Base-by-base conservation (phyloP, 1,284 basidiomycete genomes). In the Apiotrichum gamsii region DNA sequence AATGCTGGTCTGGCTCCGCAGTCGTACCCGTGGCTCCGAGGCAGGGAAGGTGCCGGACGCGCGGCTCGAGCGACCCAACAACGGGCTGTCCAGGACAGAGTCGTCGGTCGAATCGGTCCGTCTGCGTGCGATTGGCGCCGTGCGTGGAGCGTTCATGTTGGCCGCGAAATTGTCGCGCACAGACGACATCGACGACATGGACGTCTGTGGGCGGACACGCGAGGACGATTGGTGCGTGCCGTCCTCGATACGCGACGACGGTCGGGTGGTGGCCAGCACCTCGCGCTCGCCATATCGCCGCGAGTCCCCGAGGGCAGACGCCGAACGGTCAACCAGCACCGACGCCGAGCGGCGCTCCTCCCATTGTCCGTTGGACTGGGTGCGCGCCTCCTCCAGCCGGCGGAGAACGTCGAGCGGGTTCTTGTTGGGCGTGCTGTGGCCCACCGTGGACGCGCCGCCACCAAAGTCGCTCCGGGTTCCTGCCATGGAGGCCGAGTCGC, bases 401-500 rank as follows among this genome's bases (percentile, higher is more conserved):
- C 59, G 54, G 8, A 70, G 48, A 4, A 70, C 47, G 11, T 66
- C 68, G 25, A 70, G 51, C 1, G 68, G 68, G 43, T 70, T 64
- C 40, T 68, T 70, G n/a, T n/a, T n/a, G n/a, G n/a, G n/a, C n/a
- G n/a, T n/a, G n/a, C n/a, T n/a, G n/a, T n/a, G n/a, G n/a, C n/a
- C n/a, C 20, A 36, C 51, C 1, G 40, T 36, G 19, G 47, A 39
- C 25, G 25, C 25, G 25, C 8, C 6, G 25, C 25, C 11, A 18
- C 16, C 46, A 19, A 15, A 41, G 1, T 61, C 57, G 3, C 39
- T 36, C 5, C 51, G 45, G 4, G 31, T 24, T 2, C 65, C 66
- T 0, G 66, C 59, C 1, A 57, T 61, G 3, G 66, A 68, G 8
- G 67, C 54, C 3, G 65, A 67, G 49, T 70, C 68, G 28, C 56